phyloP scores from a whole-genome alignment of 208 protist genomes.

The Crithidia fasciculata region DNA sequence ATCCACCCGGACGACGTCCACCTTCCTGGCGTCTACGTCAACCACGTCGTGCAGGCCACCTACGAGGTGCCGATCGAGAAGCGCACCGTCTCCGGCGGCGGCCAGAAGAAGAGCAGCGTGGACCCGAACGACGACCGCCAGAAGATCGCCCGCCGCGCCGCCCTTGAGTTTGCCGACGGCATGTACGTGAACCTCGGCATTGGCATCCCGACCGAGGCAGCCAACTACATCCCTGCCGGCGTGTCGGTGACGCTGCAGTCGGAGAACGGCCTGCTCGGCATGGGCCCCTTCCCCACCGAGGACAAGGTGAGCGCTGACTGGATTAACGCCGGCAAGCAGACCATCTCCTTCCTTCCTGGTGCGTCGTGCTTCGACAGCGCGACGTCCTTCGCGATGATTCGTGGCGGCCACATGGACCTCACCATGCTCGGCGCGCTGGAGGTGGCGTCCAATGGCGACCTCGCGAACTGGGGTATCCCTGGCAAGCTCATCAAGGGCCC shows the following conservation, averaged over 20 bases:
- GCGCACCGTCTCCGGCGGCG: conserved; percentile 43
- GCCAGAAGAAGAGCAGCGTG: conserved; percentile 42
- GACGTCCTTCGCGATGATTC: conserved; percentile 97
- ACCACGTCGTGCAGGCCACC: conserved; percentile 87
- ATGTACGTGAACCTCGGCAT: conserved; percentile 98
- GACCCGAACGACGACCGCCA: conserved; percentile 67
- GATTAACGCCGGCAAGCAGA: conserved; percentile 98
- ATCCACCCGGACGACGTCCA: conserved; percentile 95
- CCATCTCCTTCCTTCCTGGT: conserved; percentile 95
- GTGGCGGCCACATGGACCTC: conserved; percentile 95
- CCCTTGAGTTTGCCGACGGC: conserved; percentile 95
- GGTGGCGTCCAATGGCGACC: conserved; percentile 93
- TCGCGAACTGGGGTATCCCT: conserved; percentile 98
- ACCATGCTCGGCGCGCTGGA: conserved; percentile 97
- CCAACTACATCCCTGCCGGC: conserved; percentile 89
- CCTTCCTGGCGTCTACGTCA: conserved; percentile 94
- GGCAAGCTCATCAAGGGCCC: conserved; percentile 98
- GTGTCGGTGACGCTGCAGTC: conserved; percentile 91
- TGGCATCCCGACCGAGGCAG: conserved; percentile 96
- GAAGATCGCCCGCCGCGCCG: conserved; percentile 93
- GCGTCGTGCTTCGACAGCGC: conserved; percentile 92
- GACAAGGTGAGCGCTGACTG: conserved; percentile 93
- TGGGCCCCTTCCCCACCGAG: conserved; percentile 92
- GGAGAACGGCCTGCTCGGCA: conserved; percentile 94
- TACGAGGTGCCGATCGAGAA: conserved; percentile 65